These are phyloP conservation scores for Atkinsonella hypoxylon DNA, from an alignment of 2,329 filamentous ascomycete genomes.

Conservation along the genomic window DNA sequence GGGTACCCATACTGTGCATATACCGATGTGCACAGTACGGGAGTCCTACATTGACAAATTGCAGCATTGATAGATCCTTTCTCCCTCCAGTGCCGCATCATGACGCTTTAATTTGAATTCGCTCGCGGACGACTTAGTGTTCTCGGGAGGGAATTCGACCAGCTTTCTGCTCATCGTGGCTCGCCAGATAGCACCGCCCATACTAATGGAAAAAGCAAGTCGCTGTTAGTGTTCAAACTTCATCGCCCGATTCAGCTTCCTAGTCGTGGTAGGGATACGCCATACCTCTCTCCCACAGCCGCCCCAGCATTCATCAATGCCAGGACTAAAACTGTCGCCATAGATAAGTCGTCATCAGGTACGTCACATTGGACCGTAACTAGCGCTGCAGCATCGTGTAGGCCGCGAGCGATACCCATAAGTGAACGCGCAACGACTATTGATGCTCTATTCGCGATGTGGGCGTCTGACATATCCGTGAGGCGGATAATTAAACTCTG, in stretches of 20 bases:
- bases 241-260: too few relatives aligned
- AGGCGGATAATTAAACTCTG: conserved; percentile 16
- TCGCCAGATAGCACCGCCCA: conserved; percentile 23
- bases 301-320: conserved; percentile 17
- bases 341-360: conserved; percentile 18
- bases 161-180: conserved; percentile 13
- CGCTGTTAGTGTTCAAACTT: too few relatives aligned
- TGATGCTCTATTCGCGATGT: conserved; percentile 14
- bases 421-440: conserved; percentile 17
- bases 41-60: too few relatives aligned
- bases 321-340: conserved; percentile 22
- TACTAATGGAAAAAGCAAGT: conserved; percentile 8
- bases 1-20: not conserved
- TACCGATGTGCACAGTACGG: not conserved
- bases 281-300: conserved; percentile 17
- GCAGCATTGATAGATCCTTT: too few relatives aligned
- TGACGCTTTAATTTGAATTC: not conserved
- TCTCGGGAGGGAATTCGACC: conserved; percentile 9
- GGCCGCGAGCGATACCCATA: conserved; percentile 18
- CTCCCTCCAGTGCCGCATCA: too few relatives aligned
- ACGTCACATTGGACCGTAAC: conserved; percentile 18
- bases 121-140: conserved; percentile 7
- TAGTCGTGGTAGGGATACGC: not conserved
- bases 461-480: conserved; percentile 7
- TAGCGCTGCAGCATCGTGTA: conserved; percentile 9